Evolutionary conservation across 2,329 filamentous ascomycete species (phyloP).

Genomic region (Colletotrichum spinosum): DNA sequence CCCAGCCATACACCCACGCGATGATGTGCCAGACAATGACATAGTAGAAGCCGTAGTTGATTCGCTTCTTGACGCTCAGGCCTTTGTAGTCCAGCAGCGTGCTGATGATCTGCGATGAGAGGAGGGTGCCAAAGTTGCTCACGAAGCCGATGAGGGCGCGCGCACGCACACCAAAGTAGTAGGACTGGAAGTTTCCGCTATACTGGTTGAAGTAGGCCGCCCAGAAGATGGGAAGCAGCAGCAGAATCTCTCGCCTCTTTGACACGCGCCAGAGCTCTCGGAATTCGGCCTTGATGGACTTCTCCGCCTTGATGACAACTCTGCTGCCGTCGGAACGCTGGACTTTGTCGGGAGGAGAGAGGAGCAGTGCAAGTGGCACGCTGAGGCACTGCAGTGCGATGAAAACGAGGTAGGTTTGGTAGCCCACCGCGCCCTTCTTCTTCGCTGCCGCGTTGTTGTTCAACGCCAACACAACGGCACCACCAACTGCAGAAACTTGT

Average conservation of each 20-base stretch:
- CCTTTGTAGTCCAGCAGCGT: constrained; percentile 56
- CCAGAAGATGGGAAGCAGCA: constrained; percentile 43
- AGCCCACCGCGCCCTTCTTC: constrained; percentile 42
- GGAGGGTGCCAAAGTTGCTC: constrained; percentile 47
- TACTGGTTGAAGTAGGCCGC: constrained; percentile 47
- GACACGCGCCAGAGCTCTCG: constrained; percentile 39
- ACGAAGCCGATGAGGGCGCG: constrained; percentile 61
- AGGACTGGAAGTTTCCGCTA: constrained; percentile 60
- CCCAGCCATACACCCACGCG: constrained; percentile 65
- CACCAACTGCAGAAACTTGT: constrained; percentile 47
- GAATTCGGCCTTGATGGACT: constrained; percentile 41
- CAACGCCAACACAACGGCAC: constrained; percentile 57
- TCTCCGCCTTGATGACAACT: constrained; percentile 41
- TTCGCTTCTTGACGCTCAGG: constrained; percentile 51
- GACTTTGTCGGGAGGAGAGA: constrained; percentile 45
- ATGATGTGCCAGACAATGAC: constrained; percentile 57
- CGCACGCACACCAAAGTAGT: constrained; percentile 52
- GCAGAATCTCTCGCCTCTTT: constrained; percentile 38
- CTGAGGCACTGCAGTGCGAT: constrained; percentile 45
- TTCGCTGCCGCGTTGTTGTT: constrained; percentile 46
- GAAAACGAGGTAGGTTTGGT: constrained; percentile 45
- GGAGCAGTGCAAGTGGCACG: constrained; percentile 41
- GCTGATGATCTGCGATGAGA: constrained; percentile 59
- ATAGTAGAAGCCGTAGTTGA: constrained; percentile 58
- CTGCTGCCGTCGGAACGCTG: constrained; percentile 43